These are phyloP conservation scores for Zygosaccharomyces kombuchaensis DNA, from an alignment of 805 yeast species.

Conservation along the genomic window DNA sequence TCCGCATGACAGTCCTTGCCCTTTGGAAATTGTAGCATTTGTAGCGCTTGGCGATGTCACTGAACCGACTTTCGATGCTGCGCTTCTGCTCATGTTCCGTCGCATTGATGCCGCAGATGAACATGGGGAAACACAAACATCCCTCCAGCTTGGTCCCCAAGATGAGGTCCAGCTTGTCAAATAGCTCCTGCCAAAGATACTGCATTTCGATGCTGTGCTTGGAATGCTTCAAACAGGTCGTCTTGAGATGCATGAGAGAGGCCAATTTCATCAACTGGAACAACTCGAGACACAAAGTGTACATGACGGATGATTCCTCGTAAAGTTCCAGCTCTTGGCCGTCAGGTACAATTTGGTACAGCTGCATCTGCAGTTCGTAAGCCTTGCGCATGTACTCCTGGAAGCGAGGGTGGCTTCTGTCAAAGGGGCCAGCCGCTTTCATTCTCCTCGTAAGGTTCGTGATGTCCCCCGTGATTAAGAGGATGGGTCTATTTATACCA, in stretches of 20 bases:
- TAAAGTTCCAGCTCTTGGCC: constrained; percentile 16
- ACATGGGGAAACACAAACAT: constrained; percentile 69
- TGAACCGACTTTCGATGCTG: constrained; percentile 49
- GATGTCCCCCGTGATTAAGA: constrained; percentile 62
- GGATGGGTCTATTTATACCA: constrained; percentile 69
- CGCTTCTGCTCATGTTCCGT: constrained; percentile 48
- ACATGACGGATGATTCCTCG: constrained; percentile 42
- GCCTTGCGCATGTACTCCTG: constrained; percentile 16
- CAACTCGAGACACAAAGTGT: constrained; percentile 61
- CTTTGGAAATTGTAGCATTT: constrained; percentile 60
- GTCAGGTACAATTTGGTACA: constrained; percentile 16
- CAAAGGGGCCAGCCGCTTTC: constrained; percentile 29
- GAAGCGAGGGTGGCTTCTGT: constrained; percentile 24
- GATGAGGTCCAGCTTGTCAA: constrained; percentile 54
- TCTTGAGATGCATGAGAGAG: constrained; percentile 62
- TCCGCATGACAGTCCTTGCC: constrained; percentile 38
- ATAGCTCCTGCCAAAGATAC: constrained; percentile 48
- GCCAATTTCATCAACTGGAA: constrained; percentile 70
- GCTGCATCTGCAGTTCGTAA: constrained; percentile 13
- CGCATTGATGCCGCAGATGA: constrained; percentile 71
- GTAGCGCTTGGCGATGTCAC: constrained; percentile 55
- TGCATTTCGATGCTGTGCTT: constrained; percentile 53
- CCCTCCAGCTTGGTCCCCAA: constrained; percentile 67
- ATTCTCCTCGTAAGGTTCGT: constrained; percentile 54
- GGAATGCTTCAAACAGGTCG: constrained; percentile 45